phyloP scores from a whole-genome alignment of 495 filamentous ascomycete genomes.

The Aspergillus biplanus region DNA sequence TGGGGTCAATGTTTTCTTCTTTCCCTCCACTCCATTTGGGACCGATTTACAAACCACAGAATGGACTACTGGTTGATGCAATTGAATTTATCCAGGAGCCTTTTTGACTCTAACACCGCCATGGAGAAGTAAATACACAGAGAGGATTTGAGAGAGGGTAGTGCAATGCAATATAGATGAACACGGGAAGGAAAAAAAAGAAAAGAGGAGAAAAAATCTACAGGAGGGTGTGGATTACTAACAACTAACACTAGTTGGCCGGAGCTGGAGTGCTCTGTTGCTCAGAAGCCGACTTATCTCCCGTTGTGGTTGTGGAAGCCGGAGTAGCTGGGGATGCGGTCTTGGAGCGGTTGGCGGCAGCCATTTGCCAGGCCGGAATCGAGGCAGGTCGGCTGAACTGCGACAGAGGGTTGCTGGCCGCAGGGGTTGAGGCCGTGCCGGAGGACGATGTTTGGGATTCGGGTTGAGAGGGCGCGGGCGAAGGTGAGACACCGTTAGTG shows the following conservation, averaged over 20 bases:
- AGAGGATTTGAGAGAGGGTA: not conserved
- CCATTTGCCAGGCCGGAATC: slow-evolving; percentile 94
- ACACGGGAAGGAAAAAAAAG: slow-evolving; percentile 9
- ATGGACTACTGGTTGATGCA: not conserved
- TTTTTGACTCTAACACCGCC: not conserved
- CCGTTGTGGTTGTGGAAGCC: slow-evolving; percentile 25
- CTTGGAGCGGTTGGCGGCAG: slow-evolving; percentile 65
- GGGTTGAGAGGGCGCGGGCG: slow-evolving; percentile 31
- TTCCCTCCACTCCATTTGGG: not conserved
- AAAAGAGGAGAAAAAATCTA: slow-evolving; percentile 17
- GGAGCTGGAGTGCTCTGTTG: slow-evolving; percentile 37
- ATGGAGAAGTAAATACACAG: not conserved
- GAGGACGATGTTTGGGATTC: slow-evolving; percentile 40
- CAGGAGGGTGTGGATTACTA: slow-evolving; percentile 16
- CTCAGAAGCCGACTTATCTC: slow-evolving; percentile 29
- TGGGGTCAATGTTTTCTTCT: not conserved
- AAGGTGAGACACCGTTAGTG: slow-evolving; percentile 33
- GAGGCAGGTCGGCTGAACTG: slow-evolving; percentile 60
- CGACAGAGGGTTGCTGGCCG: slow-evolving; percentile 42
- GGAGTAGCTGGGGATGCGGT: slow-evolving; percentile 38
- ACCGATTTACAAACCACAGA: not conserved
- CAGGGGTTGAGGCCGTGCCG: slow-evolving; percentile 37
- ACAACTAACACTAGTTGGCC: slow-evolving; percentile 28
- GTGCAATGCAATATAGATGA: slow-evolving; percentile 4
- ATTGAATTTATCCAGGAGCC: not conserved